Conservation (phyloP, 2,329 filamentous ascomycete genomes). For the Stemphylium lycopersici region DNA sequence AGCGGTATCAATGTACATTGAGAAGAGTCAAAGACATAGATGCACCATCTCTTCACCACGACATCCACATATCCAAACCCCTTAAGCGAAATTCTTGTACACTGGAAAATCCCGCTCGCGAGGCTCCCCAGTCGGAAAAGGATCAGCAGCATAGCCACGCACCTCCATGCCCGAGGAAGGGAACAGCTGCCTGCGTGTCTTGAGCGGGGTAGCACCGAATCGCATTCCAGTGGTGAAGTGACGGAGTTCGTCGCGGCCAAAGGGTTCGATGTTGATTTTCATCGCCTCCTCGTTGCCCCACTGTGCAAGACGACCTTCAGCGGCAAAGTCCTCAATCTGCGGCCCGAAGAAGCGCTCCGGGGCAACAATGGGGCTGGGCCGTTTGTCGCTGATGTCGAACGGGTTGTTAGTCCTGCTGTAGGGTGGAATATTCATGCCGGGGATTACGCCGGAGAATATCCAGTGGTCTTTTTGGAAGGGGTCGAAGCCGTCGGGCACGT, state of each 20-base stretch:
- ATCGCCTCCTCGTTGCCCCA: neutral
- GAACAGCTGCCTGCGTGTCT: neutral
- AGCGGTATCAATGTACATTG: too few species aligned
- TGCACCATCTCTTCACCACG: too few species aligned
- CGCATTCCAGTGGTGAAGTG: neutral
- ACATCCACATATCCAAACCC: neutral
- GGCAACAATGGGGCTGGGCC: neutral
- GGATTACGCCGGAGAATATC: neutral
- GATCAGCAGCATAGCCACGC: neutral
- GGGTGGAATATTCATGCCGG: neutral
- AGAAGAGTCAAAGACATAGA: too few species aligned
- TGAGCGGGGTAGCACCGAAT: neutral
- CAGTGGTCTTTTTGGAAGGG: constrained; percentile 1
- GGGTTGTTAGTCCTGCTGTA: neutral
- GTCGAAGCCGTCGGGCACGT: neutral
- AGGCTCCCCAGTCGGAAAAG: neutral
- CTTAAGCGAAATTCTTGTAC: constrained; percentile 3
- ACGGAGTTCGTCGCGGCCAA: neutral
- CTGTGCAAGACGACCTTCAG: neutral
- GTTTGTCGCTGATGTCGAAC: neutral
- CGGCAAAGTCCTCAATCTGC: constrained; percentile 8
- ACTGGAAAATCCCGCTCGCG: neutral
- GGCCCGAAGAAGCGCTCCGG: neutral
- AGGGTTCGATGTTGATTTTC: neutral
- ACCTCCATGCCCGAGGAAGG: neutral